Conservation (phyloP, 2,329 filamentous ascomycete genomes). For the Nemania serpens region DNA sequence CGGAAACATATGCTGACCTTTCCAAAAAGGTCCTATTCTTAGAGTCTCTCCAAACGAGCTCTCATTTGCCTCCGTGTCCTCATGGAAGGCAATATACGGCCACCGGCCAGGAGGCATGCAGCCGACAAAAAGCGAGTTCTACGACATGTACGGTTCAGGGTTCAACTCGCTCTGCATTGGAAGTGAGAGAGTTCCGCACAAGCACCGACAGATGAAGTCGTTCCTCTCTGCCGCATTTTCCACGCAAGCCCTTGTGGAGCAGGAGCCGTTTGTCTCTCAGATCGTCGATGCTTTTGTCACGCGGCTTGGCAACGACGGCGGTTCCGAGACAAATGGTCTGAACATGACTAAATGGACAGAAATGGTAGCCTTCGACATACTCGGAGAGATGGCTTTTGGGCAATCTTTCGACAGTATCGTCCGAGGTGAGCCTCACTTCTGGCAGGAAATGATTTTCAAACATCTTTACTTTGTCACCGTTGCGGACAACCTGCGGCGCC, state of each 20-base stretch:
- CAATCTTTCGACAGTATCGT: constrained; percentile 2
- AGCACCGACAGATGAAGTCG: constrained; percentile 11
- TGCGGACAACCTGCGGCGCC: constrained; percentile 12
- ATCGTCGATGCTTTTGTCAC: not conserved
- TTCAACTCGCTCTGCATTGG: constrained; percentile 22
- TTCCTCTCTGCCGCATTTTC: constrained; percentile 7
- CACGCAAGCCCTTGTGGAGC: constrained; percentile 4
- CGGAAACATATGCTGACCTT: no score
- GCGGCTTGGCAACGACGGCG: not conserved
- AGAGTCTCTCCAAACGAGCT: constrained; percentile 29
- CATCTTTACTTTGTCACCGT: constrained; percentile 12
- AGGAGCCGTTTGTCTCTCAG: constrained; percentile 10
- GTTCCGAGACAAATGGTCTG: not conserved
- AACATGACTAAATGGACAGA: constrained; percentile 18
- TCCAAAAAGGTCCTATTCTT: no score
- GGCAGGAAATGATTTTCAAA: constrained; percentile 5
- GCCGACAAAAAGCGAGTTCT: constrained; percentile 15
- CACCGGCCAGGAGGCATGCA: not conserved
- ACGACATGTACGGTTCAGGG: constrained; percentile 14
- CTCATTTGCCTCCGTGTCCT: constrained; percentile 20
- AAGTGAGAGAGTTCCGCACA: constrained; percentile 20
- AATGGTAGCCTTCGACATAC: constrained; percentile 16
- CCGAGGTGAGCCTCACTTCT: constrained; percentile 8
- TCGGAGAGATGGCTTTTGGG: constrained; percentile 22
- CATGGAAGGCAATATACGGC: constrained; percentile 30